Base-by-base conservation (phyloP, 306 rosid genomes). In the Argentina anserina region DNA sequence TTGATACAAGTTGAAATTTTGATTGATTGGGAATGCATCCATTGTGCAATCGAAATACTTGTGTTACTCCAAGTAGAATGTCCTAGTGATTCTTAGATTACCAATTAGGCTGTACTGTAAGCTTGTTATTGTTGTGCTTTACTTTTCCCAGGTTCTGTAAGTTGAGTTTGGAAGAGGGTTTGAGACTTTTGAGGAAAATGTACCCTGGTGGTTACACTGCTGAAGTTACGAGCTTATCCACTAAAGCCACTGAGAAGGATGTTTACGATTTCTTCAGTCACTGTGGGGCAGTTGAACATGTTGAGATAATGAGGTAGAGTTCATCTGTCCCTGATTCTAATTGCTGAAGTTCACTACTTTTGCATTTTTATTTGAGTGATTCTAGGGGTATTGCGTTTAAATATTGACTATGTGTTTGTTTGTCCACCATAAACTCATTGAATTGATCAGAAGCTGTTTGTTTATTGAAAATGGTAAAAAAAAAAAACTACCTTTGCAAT, bases 211-310 rank as follows among this genome's bases (percentile, higher is more conserved):
- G 91, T 64, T 94, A 87, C 84, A 83, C 90, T 63, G 96, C 89
- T 75, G 92, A 86, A 84, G 87, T 89, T 67, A 86, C 96, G 43
- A 80, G 82, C 86, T 81, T 91, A 72, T 91, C 98, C 42, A 86
- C 97, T 29, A 79, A 81, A 62, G 95, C 92, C 53, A 80, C 95
- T 1, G 97, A 91, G 78, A 73, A 75, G 53, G 97, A 94, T 76
- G 88, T 94, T 71, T 74, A 67, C 20, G 84, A 86, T 2, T 94
- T 94, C 75, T 94, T 94, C 29, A 33, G 88, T 49, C 85, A 94
- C 64, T 89, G 96, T 67, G 99, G 99, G 53, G 72, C 76, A 37
- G 81, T 91, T 75, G 96, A 94, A 81, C 84, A 82, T 50, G 84
- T 91, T 49, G 99, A 91, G 75, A 78, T 94, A 70, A 70, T 89